These are phyloP conservation scores for Kazachstania sp. DNA, from an alignment of 1,139 yeast species.

Conservation along the genomic window DNA sequence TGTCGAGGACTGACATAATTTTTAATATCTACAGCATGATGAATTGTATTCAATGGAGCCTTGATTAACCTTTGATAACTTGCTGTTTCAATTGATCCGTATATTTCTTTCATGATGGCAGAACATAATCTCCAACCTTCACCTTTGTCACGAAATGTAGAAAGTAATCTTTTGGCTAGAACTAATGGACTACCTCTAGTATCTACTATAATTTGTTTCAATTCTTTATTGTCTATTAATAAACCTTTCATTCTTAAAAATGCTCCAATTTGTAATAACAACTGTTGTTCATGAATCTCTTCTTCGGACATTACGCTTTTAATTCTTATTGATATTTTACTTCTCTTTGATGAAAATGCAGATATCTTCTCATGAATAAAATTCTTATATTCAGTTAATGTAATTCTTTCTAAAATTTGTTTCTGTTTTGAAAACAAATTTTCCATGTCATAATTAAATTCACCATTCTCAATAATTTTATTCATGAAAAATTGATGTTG, in stretches of 20 bases:
- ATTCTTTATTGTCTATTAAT: slow-evolving; percentile 33
- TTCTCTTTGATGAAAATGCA: slow-evolving; percentile 32
- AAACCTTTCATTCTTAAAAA: slow-evolving; percentile 39
- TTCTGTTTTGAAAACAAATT: slow-evolving; percentile 24
- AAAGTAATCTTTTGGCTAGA: slow-evolving; percentile 35
- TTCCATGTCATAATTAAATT: no score
- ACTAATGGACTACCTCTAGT: slow-evolving; percentile 33
- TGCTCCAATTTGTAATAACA: slow-evolving; percentile 35
- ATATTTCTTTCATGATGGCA: slow-evolving; percentile 30
- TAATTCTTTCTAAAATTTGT: slow-evolving; percentile 24
- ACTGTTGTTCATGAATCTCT: slow-evolving; percentile 30
- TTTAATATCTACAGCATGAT: not conserved
- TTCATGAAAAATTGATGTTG: slow-evolving; percentile 43
- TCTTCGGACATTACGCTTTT: slow-evolving; percentile 31
- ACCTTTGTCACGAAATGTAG: slow-evolving; percentile 35
- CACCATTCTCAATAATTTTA: slow-evolving; percentile 37
- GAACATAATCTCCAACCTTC: slow-evolving; percentile 33
- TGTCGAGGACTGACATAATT: not conserved
- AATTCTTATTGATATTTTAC: slow-evolving; percentile 37
- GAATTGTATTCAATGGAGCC: not conserved
- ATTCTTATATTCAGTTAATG: slow-evolving; percentile 28
- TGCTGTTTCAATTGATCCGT: slow-evolving; percentile 14
- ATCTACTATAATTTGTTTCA: slow-evolving; percentile 33
- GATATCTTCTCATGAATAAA: slow-evolving; percentile 35
- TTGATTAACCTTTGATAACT: slow-evolving; percentile 4